Evolutionary conservation across 2,329 filamentous ascomycete genomes (phyloP).

Genomic region (Raffaelea ambrosiae): DNA sequence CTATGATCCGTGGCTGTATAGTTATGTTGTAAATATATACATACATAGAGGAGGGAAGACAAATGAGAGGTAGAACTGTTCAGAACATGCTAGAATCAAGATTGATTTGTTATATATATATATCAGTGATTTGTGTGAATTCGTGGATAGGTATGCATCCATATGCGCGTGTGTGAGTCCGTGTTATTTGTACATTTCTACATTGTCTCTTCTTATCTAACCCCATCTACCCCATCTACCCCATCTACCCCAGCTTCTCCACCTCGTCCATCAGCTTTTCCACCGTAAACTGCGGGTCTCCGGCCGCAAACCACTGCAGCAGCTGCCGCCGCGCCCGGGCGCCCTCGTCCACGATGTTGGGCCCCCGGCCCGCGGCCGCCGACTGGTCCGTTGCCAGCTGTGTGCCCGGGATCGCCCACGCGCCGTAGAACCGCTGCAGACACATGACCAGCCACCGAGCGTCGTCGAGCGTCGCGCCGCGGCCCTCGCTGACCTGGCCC

Average conservation of each 20-base stretch:
- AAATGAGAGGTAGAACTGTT: too few species aligned
- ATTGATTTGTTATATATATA: too few species aligned
- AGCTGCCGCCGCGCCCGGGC: conserved; percentile 57
- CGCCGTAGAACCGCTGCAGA: conserved; percentile 86
- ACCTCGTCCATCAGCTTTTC: conserved; percentile 83
- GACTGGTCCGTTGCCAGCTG: conserved; percentile 22
- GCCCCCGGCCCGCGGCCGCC: conserved; percentile 20
- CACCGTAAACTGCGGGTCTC: conserved; percentile 71
- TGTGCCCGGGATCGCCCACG: conserved; percentile 35
- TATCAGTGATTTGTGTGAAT: too few species aligned
- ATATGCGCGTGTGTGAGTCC: too few species aligned
- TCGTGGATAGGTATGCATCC: too few species aligned
- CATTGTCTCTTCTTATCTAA: too few species aligned
- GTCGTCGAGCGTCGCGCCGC: conserved; percentile 69
- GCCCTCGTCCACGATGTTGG: conserved; percentile 40
- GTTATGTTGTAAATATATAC: too few species aligned
- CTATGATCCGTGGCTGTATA: conserved; percentile 25
- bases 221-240: too few species aligned
- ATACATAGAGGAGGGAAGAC: too few species aligned
- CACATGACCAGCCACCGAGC: conserved; percentile 89
- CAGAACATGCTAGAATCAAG: too few species aligned
- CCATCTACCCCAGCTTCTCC: conserved; percentile 62
- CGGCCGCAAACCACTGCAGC: conserved; percentile 72
- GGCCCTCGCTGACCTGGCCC: conserved; percentile 66
- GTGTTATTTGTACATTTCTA: too few species aligned